Evolutionary conservation across 2,329 filamentous ascomycete species (phyloP).

Genomic region (Hypomyces rosellus): DNA sequence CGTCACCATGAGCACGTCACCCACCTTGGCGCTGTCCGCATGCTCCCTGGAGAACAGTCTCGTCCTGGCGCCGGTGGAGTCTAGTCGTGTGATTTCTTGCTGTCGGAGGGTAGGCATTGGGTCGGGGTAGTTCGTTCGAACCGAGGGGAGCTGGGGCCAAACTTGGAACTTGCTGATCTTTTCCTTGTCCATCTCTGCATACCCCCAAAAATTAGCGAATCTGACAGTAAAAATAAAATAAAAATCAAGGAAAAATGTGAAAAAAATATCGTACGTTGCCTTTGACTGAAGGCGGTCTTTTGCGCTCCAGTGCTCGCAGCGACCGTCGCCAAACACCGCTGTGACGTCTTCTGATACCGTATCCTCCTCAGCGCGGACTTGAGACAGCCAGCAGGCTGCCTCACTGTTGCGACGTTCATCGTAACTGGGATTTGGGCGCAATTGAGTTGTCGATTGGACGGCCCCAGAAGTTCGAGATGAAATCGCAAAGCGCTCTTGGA

Average conservation of each 20-base stretch:
- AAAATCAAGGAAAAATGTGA: neutral
- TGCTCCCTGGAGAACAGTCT: constrained; percentile 74
- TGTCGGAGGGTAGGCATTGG: constrained; percentile 62
- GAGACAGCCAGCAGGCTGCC: constrained; percentile 66
- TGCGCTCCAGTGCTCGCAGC: constrained; percentile 17
- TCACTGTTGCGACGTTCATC: constrained; percentile 56
- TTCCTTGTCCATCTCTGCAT: constrained; percentile 27
- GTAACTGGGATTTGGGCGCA: constrained; percentile 17
- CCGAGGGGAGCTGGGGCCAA: constrained; percentile 50
- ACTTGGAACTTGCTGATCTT: constrained; percentile 41
- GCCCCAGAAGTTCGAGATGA: neutral
- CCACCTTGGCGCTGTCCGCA: constrained; percentile 71
- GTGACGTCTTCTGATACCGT: constrained; percentile 40
- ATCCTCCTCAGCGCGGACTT: constrained; percentile 57
- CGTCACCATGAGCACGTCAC: constrained; percentile 87
- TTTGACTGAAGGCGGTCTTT: constrained; percentile 23
- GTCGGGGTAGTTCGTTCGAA: constrained; percentile 52
- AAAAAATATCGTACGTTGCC: constrained; percentile 30
- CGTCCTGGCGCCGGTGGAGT: constrained; percentile 77
- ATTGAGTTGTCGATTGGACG: constrained; percentile 11
- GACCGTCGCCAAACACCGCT: constrained; percentile 44
- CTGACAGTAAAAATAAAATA: neutral
- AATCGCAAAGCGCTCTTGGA: constrained; percentile 14
- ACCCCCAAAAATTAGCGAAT: constrained; percentile 14
- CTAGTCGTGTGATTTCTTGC: constrained; percentile 66